Base-by-base conservation (phyloP, 2,329 filamentous ascomycete species). In the Madurella fahalii region DNA sequence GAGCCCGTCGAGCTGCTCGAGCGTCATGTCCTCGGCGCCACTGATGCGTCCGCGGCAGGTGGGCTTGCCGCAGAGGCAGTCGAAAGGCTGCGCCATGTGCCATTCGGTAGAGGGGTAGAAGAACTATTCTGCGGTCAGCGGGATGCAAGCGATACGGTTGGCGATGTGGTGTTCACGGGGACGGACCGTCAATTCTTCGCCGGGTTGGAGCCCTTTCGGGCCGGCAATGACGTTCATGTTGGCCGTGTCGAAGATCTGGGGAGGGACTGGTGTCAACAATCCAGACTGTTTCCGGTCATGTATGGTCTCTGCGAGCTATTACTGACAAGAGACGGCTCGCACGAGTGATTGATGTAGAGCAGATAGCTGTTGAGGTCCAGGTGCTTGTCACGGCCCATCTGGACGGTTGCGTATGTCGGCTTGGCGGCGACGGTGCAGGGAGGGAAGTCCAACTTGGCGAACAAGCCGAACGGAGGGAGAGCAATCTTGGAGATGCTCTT, bases 31-130 rank as follows among this genome's bases (percentile, higher is more conserved):
- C 63, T 74, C 77, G 12, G 86, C 86, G 15, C 86, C 86, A 42
- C 72, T 69, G 59, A 90, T 87, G 59, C 69, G 75, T 15, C 85
- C 84, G 50, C 77, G 76, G 71, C 86, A 90, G 17, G 72, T 71
- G 0, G 73, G 61, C 4, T 74, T 75, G 58, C 77, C 75, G 67
- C 86, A 90, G 56, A 79, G 73, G 67, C 86, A 90, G 56, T 79
- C 71, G 66, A 90, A 90, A 4, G 84, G 78, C 73, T 89, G 86
- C 32, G 82, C 82, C 86, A 90, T 89, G 64, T 76, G 65, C 85
- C 85, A 90, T 70, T 90, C 86, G 1, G 85, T 89, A 51, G 83
- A 87, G 4, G 86, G 85, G 63, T 90, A 90, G 71, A 89, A 90
- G 73, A 89, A 90, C 67, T 81, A 50, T 1, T 25, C 31, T 40